Evolutionary conservation across 2,329 filamentous ascomycete species (phyloP).

Genomic region (Alternaria sp.): DNA sequence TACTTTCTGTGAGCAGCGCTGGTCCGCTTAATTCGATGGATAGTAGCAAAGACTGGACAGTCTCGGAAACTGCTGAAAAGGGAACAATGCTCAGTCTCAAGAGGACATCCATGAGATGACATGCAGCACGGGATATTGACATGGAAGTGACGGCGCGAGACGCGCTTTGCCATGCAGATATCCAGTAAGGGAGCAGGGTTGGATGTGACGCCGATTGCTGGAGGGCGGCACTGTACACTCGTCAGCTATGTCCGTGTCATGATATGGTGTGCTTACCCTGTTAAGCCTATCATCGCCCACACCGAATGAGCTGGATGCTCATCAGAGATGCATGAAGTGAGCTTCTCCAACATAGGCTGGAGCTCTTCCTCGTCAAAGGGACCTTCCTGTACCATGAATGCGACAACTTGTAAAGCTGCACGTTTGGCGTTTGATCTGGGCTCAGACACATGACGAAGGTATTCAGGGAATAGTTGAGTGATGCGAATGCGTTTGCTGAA

Average conservation of each 20-base stretch:
- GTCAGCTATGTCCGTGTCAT: conserved; percentile 9
- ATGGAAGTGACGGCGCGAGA: conserved; percentile 75
- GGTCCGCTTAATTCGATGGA: conserved; percentile 86
- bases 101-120: conserved; percentile 74
- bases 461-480: conserved; percentile 51
- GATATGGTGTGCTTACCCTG: conserved; percentile 66
- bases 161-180: conserved; percentile 78
- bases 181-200: conserved; percentile 66
- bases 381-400: conserved; percentile 56
- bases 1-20: conserved; percentile 79
- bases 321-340: conserved; percentile 70
- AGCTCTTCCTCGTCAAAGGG: conserved; percentile 61
- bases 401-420: conserved; percentile 64
- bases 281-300: conserved; percentile 86
- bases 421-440: conserved; percentile 51
- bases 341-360: conserved; percentile 64
- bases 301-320: conserved; percentile 70
- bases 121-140: conserved; percentile 78
- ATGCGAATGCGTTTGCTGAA: conserved; percentile 51
- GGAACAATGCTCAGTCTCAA: conserved; percentile 72
- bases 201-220: conserved; percentile 35
- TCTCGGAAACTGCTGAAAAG: conserved; percentile 72
- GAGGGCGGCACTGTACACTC: conserved; percentile 38
- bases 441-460: conserved; percentile 51
- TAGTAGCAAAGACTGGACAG: conserved; percentile 75